Evolutionary conservation across 768 basidiomycete genomes (phyloP).

Genomic region (Agrocybe chaxingu): DNA sequence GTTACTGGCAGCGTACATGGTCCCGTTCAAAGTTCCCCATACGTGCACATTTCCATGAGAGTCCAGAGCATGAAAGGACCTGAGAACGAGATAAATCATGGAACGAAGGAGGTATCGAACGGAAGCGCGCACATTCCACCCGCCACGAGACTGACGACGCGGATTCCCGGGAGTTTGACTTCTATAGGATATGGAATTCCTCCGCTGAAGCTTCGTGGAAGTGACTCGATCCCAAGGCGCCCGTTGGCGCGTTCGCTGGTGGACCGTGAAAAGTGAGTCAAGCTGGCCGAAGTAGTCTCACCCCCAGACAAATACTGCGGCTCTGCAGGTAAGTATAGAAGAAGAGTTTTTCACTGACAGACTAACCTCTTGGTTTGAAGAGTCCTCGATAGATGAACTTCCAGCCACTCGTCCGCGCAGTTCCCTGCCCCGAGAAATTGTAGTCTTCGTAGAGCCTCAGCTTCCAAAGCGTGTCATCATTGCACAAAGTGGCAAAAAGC

Average conservation of each 20-base stretch:
- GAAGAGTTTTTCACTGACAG: neutral
- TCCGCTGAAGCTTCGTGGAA: constrained; percentile 27
- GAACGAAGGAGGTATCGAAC: neutral
- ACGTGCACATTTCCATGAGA: constrained; percentile 67
- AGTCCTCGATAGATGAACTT: constrained; percentile 76
- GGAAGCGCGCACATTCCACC: constrained; percentile 69
- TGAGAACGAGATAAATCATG: constrained; percentile 22
- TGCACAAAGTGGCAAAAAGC: constrained; percentile 57
- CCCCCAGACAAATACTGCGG: constrained; percentile 52
- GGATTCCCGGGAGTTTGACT: constrained; percentile 54
- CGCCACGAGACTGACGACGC: constrained; percentile 71
- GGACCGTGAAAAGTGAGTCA: constrained; percentile 1
- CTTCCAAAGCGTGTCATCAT: constrained; percentile 82
- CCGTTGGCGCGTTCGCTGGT: constrained; percentile 59
- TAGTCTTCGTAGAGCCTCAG: constrained; percentile 65
- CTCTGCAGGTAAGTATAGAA: neutral
- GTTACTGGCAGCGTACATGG: constrained; percentile 28
- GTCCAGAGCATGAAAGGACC: constrained; percentile 87
- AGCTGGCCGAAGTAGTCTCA: constrained; percentile 20
- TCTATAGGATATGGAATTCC: constrained; percentile 64
- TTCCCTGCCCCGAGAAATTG: constrained; percentile 71
- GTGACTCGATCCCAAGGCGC: constrained; percentile 53
- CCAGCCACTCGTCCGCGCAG: constrained; percentile 76
- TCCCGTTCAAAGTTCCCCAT: constrained; percentile 76
- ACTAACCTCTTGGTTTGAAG: constrained; percentile 63